phyloP scores from a whole-genome alignment of 1,284 basidiomycete genomes.

The Agroathelia rolfsii region DNA sequence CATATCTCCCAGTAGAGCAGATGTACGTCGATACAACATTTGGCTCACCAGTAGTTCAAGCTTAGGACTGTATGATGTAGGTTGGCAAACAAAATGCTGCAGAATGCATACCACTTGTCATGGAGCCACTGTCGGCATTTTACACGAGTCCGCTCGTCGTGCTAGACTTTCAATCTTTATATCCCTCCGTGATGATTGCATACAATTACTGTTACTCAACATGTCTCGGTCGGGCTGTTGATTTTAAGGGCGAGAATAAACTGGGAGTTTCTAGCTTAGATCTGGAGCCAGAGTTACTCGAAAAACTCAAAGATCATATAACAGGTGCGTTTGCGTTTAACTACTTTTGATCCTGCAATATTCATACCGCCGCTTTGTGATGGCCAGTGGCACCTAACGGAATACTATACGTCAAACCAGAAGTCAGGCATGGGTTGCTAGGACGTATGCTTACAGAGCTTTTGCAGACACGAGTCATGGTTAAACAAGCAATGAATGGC shows the following conservation, averaged over 20 bases:
- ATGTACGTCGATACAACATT: constrained; percentile 39
- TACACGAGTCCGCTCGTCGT: constrained; percentile 89
- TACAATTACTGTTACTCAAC: constrained; percentile 98
- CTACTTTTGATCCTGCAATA: neutral
- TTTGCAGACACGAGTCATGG: constrained; percentile 94
- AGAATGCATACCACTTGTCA: constrained; percentile 88
- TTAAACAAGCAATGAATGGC: constrained; percentile 90
- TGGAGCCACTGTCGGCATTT: constrained; percentile 90
- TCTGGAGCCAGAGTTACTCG: constrained; percentile 59
- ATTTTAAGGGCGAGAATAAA: constrained; percentile 84
- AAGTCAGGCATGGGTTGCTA: constrained; percentile 78
- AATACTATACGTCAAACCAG: constrained; percentile 84
- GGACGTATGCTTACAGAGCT: constrained; percentile 91
- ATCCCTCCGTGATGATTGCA: constrained; percentile 97
- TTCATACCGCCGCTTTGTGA: constrained; percentile 2
- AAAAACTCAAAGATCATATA: constrained; percentile 64
- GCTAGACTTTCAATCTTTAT: constrained; percentile 92
- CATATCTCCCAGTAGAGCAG: constrained; percentile 75
- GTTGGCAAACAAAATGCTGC: constrained; percentile 96
- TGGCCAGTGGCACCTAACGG: constrained; percentile 92
- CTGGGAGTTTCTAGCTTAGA: constrained; percentile 79
- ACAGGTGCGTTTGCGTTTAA: constrained; percentile 38
- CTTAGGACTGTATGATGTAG: constrained; percentile 29
- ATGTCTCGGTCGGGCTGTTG: constrained; percentile 80
- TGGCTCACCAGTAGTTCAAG: constrained; percentile 1